Evolutionary conservation across 768 basidiomycete genomes (phyloP).

Genomic region (Leccinum obscurum): DNA sequence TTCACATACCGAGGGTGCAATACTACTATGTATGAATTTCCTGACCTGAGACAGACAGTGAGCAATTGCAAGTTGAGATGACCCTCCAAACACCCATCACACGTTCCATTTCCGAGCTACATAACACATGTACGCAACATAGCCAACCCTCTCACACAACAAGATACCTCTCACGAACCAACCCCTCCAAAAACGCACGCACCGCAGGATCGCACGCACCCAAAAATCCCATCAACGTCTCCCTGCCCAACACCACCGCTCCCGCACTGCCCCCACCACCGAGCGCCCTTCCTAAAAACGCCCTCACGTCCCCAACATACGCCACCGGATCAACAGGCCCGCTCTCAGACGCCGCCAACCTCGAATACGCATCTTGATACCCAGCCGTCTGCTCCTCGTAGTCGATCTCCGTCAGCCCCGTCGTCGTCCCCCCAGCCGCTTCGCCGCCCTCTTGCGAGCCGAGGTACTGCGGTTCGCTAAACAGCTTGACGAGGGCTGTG

Average conservation of each 20-base stretch:
- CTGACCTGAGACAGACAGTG: no score
- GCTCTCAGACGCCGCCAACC: conserved; percentile 78
- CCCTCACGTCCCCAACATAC: conserved; percentile 56
- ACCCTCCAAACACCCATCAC: no score
- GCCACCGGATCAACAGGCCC: conserved; percentile 58
- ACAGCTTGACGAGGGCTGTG: conserved; percentile 69
- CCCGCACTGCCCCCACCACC: conserved; percentile 1
- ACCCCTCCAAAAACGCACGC: conserved; percentile 32
- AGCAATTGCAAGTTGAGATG: no score
- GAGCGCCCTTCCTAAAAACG: conserved; percentile 49
- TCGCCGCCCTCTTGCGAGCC: conserved; percentile 21
- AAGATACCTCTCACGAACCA: conserved; percentile 29
- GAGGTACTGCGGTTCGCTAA: conserved; percentile 76
- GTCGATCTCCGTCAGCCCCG: conserved; percentile 71
- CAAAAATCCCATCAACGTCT: conserved; percentile 23
- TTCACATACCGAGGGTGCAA: no score
- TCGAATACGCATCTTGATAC: conserved; percentile 93
- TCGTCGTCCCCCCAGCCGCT: background rate
- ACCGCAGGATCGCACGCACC: conserved; percentile 19
- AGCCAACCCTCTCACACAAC: background rate
- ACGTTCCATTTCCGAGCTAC: background rate
- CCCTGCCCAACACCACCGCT: conserved; percentile 16
- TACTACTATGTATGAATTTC: no score
- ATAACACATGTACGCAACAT: background rate
- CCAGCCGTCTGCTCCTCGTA: conserved; percentile 88